Conservation (phyloP, 2,329 filamentous ascomycete species). For the Fusarium sp. region DNA sequence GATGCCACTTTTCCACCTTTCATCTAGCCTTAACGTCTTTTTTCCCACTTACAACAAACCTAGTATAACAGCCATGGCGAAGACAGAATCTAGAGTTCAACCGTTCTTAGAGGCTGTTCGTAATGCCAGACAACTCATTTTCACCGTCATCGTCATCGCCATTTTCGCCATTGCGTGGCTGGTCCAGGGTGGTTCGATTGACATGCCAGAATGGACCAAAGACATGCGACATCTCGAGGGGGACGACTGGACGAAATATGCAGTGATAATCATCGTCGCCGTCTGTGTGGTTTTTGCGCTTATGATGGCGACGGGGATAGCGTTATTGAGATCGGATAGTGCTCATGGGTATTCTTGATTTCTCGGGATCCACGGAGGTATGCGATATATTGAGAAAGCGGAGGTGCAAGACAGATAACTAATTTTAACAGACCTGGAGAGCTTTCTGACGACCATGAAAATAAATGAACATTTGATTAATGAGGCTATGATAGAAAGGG, state of each 20-base stretch:
- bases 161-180: slow-evolving; percentile 14
- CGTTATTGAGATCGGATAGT: neutral
- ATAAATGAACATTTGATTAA: fast-evolving
- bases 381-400: fast-evolving
- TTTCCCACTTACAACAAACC: fast-evolving
- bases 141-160: neutral
- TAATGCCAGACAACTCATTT: neutral
- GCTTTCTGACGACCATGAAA: fast-evolving
- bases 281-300: neutral
- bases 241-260: slow-evolving; percentile 5
- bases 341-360: neutral
- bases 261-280: neutral
- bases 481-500: neutral
- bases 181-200: slow-evolving; percentile 12
- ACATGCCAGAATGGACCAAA: slow-evolving; percentile 26
- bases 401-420: fast-evolving
- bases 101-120: neutral
- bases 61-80: neutral
- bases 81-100: neutral
- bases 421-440: fast-evolving
- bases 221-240: slow-evolving; percentile 1
- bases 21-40: neutral
- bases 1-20: neutral
- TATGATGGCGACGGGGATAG: neutral
- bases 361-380: neutral